Evolutionary conservation across 768 basidiomycete genomes (phyloP).

Genomic region (Pleurotus citrinopileatus): DNA sequence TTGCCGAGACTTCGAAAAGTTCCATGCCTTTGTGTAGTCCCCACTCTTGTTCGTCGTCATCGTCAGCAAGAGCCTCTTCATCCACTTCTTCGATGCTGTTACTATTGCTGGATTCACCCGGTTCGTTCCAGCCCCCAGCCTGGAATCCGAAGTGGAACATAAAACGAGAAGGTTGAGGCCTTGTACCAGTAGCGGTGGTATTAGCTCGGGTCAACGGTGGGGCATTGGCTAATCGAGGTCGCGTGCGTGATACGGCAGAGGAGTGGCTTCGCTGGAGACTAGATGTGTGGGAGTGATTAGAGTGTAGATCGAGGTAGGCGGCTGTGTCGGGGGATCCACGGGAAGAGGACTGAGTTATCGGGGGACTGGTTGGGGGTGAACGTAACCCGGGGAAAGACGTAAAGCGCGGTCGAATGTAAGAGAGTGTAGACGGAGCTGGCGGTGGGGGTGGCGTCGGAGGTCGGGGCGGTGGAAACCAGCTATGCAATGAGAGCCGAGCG

Average conservation of each 20-base stretch:
- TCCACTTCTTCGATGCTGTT: constrained; percentile 69
- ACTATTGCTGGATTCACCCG: constrained; percentile 53
- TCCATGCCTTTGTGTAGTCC: constrained; percentile 82
- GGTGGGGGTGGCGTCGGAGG: constrained; percentile 66
- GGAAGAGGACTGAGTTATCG: constrained; percentile 29
- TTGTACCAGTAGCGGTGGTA: constrained; percentile 36
- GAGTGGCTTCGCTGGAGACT: constrained; percentile 54
- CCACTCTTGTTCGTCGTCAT: constrained; percentile 60
- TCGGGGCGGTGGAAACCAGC: constrained; percentile 83
- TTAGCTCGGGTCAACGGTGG: constrained; percentile 45
- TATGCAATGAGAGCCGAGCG: constrained; percentile 78
- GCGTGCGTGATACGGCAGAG: constrained; percentile 41
- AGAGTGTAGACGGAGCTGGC: constrained; percentile 64
- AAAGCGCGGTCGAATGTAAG: constrained; percentile 77
- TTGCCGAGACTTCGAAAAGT: constrained; percentile 88
- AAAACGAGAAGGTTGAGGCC: constrained; percentile 56
- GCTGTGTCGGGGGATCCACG: constrained; percentile 55
- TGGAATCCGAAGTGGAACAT: constrained; percentile 53
- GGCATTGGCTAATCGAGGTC: constrained; percentile 43
- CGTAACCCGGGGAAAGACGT: constrained; percentile 67
- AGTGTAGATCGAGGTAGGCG: constrained; percentile 61
- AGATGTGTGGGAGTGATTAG: constrained; percentile 48
- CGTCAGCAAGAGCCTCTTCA: constrained; percentile 48
- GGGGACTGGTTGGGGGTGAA: constrained; percentile 53
- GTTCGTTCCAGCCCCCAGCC: constrained; percentile 52